Evolutionary conservation across 1,139 yeast species (phyloP).

Genomic region (Geotrichum macrosporum): DNA sequence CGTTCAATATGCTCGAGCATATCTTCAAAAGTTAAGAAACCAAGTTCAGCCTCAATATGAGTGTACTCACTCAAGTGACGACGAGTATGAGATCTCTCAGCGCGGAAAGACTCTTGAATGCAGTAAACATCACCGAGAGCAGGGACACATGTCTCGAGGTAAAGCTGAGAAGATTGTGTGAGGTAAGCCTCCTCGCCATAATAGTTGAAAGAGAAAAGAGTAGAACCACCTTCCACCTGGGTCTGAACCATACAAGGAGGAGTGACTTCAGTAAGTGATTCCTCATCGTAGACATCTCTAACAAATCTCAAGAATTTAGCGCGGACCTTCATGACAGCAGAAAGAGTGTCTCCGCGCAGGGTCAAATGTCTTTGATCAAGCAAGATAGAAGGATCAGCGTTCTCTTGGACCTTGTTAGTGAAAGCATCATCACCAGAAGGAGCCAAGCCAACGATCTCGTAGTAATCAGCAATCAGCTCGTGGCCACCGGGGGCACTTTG

Average conservation of each 20-base stretch:
- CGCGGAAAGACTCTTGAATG: conserved; percentile 98
- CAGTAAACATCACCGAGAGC: conserved; percentile 96
- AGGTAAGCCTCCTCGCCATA: conserved; percentile 96
- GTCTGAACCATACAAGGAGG: conserved; percentile 99
- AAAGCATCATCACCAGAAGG: conserved; percentile 96
- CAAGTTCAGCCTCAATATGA: conserved; percentile 92
- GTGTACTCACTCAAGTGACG: conserved; percentile 97
- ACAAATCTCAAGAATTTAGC: conserved; percentile 69
- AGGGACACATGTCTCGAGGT: conserved; percentile 93
- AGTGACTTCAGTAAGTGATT: conserved; percentile 81
- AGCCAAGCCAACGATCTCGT: conserved; percentile 83
- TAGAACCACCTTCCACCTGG: conserved; percentile 99
- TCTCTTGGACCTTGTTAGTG: conserved; percentile 89
- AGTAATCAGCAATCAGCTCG: conserved; percentile 86
- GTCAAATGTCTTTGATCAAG: conserved; percentile 94
- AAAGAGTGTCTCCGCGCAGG: conserved; percentile 89
- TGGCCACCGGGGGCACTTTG: conserved; percentile 98
- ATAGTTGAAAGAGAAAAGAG: conserved; percentile 86
- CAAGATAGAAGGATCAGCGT: conserved; percentile 86
- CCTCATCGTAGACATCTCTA: conserved; percentile 73
- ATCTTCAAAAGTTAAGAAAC: conserved; percentile 81
- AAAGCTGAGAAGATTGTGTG: conserved; percentile 96
- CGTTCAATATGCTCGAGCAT: conserved; percentile 79
- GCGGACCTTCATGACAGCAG: conserved; percentile 95
- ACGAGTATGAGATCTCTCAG: conserved; percentile 98